Base-by-base conservation (phyloP, 176 grass and related monocot species). In the Chrysopogon serrulatus region DNA sequence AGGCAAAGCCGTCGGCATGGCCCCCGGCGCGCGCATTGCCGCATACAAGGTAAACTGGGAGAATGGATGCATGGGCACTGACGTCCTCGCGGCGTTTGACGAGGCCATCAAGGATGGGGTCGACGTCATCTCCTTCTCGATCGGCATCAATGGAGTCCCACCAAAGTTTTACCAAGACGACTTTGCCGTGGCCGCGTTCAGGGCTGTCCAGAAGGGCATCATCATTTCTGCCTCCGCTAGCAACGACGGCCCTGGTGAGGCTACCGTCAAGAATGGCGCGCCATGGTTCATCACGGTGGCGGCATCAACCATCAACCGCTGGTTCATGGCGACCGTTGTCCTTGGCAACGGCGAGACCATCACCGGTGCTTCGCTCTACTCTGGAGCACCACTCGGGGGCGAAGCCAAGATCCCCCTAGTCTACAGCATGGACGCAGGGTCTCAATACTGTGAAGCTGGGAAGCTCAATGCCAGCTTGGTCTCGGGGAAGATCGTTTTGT, bases 221-320 rank as follows among this genome's bases (percentile, higher is more conserved):
- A 21, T 89, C 7, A 65, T 94, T 4, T 57, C 80, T 5, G 79
- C 70, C 37, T 80, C 84, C 2, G 80, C 83, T 1, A 72, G 87
- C 15, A 86, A 90, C 18, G 31, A 10, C 1, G 92, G 92, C 5
- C 87, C 92, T 1, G 13, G 12, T 0, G 53, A 26, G 44, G 62
- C 17, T 4, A 86, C 90, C 12, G 61, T 60, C 15, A 28, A 5
- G 33, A 94, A 94, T 71, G 8, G 37, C 3, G 92, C 92, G 8
- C 92, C 92, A 8, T 94, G 90, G 92, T 27, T 90, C 37, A 13
- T 85, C 63, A 94, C 90, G 18, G 90, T 94, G 8, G 90, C 81
- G 2, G 92, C 92, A 9, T 82, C 84, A 7, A 76, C 72, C 28
- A 62, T 94, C 19, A 86, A 94, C 83, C 81, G 90, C n/a, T 37